These are phyloP conservation scores for Starmerella bacillaris DNA, from an alignment of 805 yeast genomes.

Conservation along the genomic window DNA sequence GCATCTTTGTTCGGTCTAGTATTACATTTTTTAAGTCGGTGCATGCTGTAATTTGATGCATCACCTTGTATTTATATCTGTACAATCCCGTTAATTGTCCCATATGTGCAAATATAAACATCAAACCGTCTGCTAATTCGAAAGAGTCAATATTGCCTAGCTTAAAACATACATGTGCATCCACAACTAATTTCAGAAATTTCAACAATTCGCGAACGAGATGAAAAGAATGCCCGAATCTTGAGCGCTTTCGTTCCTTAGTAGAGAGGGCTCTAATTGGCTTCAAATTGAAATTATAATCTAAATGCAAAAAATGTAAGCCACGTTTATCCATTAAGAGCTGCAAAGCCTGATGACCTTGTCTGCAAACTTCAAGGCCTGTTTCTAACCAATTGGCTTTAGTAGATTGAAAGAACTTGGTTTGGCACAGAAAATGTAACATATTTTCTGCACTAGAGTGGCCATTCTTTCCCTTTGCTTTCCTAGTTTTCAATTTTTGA, in stretches of 20 bases:
- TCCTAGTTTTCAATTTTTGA: conserved; percentile 39
- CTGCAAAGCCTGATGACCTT: conserved; percentile 87
- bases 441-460: conserved; percentile 35
- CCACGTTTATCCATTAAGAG: conserved; percentile 80
- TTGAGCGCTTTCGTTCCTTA: conserved; percentile 83
- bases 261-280: conserved; percentile 94
- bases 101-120: conserved; percentile 76
- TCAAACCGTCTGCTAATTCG: conserved; percentile 86
- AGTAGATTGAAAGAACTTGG: conserved; percentile 82
- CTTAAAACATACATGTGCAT: conserved; percentile 80
- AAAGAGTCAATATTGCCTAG: conserved; percentile 81
- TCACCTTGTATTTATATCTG: conserved; percentile 88
- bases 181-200: conserved; percentile 71
- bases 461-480: conserved; percentile 17
- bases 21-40: conserved; percentile 88
- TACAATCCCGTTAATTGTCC: conserved; percentile 95
- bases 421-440: conserved; percentile 46
- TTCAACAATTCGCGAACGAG: conserved; percentile 75
- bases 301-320: conserved; percentile 77
- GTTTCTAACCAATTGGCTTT: conserved; percentile 98
- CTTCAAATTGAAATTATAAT: conserved; percentile 85
- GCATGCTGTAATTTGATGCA: conserved; percentile 95
- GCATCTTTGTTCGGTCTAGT: conserved; percentile 61
- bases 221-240: conserved; percentile 95
- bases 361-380: conserved; percentile 79